Percentiles rank a stretch among this genome's conserved stretches.
Evolutionary conservation across 176 grass and related monocot genomes (phyloP).

Genomic region (Dendrocalamus sinicus): DNA sequence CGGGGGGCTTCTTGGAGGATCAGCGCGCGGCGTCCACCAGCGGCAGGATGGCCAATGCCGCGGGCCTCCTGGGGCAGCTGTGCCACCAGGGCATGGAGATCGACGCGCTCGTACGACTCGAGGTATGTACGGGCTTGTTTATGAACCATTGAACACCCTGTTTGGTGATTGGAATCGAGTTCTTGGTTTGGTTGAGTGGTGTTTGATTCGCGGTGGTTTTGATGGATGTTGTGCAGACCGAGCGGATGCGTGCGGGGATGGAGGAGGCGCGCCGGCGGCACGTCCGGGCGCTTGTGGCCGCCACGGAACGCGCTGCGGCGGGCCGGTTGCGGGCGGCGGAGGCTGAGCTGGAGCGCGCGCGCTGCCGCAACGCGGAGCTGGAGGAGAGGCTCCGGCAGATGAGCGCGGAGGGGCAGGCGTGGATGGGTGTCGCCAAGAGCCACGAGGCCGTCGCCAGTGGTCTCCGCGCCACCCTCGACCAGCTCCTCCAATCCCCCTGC

Average conservation of each 20-base stretch:
- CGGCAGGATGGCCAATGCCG: not conserved
- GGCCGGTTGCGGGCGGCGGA: constrained; percentile 35
- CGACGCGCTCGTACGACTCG: constrained; percentile 46
- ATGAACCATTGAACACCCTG: not conserved
- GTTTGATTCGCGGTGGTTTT: not conserved
- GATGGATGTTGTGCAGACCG: constrained; percentile 21
- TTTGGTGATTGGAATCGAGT: not conserved
- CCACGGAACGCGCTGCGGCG: not conserved
- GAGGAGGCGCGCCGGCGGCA: constrained; percentile 46
- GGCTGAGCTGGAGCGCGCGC: constrained; percentile 47
- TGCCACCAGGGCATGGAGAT: constrained; percentile 45
- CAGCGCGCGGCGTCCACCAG: constrained; percentile 44
- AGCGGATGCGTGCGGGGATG: constrained; percentile 45
- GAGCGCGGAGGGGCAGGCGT: constrained; percentile 59
- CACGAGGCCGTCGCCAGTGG: constrained; percentile 51
- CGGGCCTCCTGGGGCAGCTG: constrained; percentile 22
- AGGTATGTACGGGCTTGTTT: constrained; percentile 41
- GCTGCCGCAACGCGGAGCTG: constrained; percentile 55
- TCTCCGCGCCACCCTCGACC: constrained; percentile 55
- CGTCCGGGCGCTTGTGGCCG: constrained; percentile 26
- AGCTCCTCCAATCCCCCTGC: constrained; percentile 26
- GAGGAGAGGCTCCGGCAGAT: constrained; percentile 48
- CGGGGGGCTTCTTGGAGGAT: not conserved
- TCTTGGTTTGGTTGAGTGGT: not conserved
- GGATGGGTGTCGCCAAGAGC: constrained; percentile 54